These are phyloP conservation scores for Noccaea caerulescens DNA, from an alignment of 345 rosid genomes.

Conservation along the genomic window DNA sequence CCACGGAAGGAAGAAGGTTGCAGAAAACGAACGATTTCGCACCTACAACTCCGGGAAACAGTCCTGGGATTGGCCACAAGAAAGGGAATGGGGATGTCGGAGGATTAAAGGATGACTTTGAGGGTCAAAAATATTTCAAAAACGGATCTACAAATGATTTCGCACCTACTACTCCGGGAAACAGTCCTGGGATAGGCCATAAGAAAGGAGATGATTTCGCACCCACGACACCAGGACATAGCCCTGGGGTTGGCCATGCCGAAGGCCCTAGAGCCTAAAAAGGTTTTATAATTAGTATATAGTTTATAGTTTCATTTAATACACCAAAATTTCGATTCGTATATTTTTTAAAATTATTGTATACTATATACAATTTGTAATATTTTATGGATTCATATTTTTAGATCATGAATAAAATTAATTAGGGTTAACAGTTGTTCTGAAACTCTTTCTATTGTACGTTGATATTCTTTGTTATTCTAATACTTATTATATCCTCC, in stretches of 20 bases:
- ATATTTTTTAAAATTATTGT: conserved; percentile 7
- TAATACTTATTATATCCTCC: background rate
- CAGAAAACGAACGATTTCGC: conserved; percentile 38
- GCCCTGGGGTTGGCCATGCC: conserved; percentile 60
- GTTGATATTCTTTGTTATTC: background rate
- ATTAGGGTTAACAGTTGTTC: background rate
- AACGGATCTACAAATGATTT: conserved; percentile 42
- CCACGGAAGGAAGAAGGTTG: conserved; percentile 30
- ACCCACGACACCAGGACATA: conserved; percentile 59
- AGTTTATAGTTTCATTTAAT: conserved; percentile 28
- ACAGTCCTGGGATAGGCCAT: conserved; percentile 55
- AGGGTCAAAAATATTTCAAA: conserved; percentile 16
- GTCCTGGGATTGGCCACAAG: conserved; percentile 50
- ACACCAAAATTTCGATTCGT: conserved; percentile 13
- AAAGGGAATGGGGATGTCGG: background rate
- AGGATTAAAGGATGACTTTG: conserved; percentile 1
- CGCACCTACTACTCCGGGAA: conserved; percentile 52
- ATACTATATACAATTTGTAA: conserved; percentile 16
- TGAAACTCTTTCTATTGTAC: conserved; percentile 21
- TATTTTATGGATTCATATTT: conserved; percentile 29
- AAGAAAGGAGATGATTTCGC: conserved; percentile 49
- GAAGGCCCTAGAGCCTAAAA: conserved; percentile 45
- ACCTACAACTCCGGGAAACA: conserved; percentile 50
- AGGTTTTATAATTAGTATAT: background rate
- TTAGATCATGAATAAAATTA: conserved; percentile 40